Base-by-base conservation (phyloP, 441 rosid genomes). In the Cnidoscolus chayamansa region DNA sequence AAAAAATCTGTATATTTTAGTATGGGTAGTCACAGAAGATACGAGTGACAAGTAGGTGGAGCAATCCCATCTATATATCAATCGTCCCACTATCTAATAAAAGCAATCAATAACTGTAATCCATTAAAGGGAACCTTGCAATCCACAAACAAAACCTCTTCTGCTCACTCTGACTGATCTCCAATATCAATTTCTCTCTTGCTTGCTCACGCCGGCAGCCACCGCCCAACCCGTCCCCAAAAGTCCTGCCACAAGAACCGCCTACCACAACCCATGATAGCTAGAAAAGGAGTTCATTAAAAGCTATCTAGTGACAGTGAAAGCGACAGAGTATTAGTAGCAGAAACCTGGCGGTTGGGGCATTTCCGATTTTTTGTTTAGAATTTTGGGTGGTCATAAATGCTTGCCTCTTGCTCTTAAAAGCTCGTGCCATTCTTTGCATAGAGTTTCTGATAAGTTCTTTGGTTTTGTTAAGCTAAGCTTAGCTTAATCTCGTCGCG, bases 381-480 rank as follows among this genome's bases (percentile, higher is more conserved):
- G 3, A 2, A 4, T 2, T 37, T n/a, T 9, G 10, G 1, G 62
- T 25, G 5, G 40, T 57, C 80, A 79, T 79, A 56, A 74, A 76
- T 79, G 66, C 31, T 32, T 15, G 35, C 70, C 74, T 63, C 75
- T 30, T 49, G 19, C 13, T 49, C n/a, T 7, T 73, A 35, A 67
- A 78, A 71, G 58, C 74, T 53, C 75, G 62, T 55, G 75, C 81
- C 81, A 63, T 72, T 60, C 4, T 56, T 71, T 61, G 32, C 32
- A 4, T 20, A 67, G 13, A 30, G n/a, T 58, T 58, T 25, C 63
- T 47, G 30, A 30, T 30, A 8, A 59, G 16, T 25, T 25, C 25
- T 25, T 25, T 25, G 25, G 25, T 25, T 25, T 25, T 32, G 17
- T 48, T 32, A 0, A 7, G 45, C 45, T 40, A 10, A 30, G 30